Base-by-base conservation (phyloP, 2,329 filamentous ascomycete genomes). In the Colletotrichum neosansevieriae region DNA sequence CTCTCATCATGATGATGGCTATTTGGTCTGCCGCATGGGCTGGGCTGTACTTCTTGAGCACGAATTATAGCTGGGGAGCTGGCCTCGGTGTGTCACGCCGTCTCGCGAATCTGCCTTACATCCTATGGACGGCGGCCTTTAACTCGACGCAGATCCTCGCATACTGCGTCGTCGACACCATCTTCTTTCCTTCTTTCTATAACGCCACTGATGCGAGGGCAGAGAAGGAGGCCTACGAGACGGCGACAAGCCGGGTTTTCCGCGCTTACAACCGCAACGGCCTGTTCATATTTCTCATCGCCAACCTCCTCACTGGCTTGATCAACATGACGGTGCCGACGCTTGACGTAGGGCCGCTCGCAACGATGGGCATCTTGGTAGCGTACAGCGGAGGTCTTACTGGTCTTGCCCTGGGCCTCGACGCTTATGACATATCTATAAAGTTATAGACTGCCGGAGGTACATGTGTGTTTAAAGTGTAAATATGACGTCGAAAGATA, bases 111-210 rank as follows among this genome's bases (percentile, higher is more conserved):
- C 85, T 98, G 70, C 94, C 96, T 0, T 99, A 99, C 77, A 87
- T 98, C 49, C 84, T 97, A 50, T 98, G 95, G 94, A 91, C 97
- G 7, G 87, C 90, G n/a, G 91, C 93, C 3, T 98, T 96, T 84
- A 99, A 98, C 82, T 91, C 88, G 70, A 84, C 86, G n/a, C 94
- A 97, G 77, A 83, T 99, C 10, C 83, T 93, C 7, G 85, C 91
- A 1, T 97, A 95, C 78, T 94, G 90, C 74, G 77, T 90, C 13
- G 86, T 96, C 24, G 95, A 99, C 78, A 90, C 87, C 3, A 29
- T 92, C 3, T 90, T 94, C 78, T 97, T 97, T 78, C 92, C 93
- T 0, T 82, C 85, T 2, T 86, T 91, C 6, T 88, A 94, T 78
- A 88, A 85, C 70, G 86, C 88, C 2, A 79, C 79, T 1, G 83